Evolutionary conservation across 2,329 filamentous ascomycete genomes (phyloP).

Genomic region (Fusarium sublunatum): DNA sequence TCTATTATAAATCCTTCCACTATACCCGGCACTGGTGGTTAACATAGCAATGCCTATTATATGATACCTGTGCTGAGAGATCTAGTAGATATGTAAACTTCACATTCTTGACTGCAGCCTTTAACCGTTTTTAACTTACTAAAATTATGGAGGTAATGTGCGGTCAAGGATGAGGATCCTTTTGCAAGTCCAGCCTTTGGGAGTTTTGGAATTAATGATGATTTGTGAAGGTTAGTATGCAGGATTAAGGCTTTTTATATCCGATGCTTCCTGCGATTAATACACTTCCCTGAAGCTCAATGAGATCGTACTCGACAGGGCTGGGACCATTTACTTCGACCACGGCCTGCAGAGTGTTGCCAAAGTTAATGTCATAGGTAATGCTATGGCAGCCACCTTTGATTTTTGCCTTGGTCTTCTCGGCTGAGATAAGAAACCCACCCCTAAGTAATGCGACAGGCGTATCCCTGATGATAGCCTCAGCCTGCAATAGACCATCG

Average conservation of each 20-base stretch:
- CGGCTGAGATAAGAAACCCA: background rate
- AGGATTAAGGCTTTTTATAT: background rate
- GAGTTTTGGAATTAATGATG: background rate
- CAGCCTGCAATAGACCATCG: background rate
- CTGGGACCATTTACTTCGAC: background rate
- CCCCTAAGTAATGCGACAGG: conserved; percentile 1
- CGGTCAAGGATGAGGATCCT: background rate
- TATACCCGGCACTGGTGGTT: no score
- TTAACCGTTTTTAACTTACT: background rate
- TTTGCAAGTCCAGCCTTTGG: background rate
- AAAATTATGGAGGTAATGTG: background rate
- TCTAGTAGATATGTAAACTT: no score
- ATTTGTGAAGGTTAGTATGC: background rate
- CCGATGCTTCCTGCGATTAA: conserved; percentile 7
- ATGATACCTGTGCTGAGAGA: no score
- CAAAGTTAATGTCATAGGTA: conserved; percentile 7
- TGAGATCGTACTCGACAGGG: background rate
- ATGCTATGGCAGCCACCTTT: conserved; percentile 14
- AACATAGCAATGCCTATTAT: no score
- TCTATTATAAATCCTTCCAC: no score
- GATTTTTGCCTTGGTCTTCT: background rate
- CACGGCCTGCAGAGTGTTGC: conserved; percentile 9
- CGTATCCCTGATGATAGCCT: conserved; percentile 5
- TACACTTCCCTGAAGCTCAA: background rate
- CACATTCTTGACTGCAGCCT: background rate